These are phyloP conservation scores for Colletotrichum chlorophyti DNA, from an alignment of 2,329 filamentous ascomycete genomes.

Conservation along the genomic window DNA sequence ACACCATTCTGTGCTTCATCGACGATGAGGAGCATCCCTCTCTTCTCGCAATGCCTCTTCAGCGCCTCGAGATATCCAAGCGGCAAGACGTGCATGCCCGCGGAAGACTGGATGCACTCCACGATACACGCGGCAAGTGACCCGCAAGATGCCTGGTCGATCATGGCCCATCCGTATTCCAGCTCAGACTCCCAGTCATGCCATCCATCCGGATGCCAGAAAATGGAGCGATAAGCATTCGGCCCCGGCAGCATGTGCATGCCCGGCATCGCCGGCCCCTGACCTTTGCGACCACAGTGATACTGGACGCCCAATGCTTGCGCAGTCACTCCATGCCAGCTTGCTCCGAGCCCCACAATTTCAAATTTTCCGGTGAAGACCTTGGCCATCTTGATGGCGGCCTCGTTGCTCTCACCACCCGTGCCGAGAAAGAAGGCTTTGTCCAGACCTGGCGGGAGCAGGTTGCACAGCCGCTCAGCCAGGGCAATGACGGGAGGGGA, in stretches of 20 bases:
- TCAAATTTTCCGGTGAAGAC: slow-evolving; percentile 70
- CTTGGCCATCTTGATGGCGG: slow-evolving; percentile 70
- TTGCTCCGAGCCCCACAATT: slow-evolving; percentile 64
- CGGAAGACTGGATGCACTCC: slow-evolving; percentile 65
- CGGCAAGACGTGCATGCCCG: slow-evolving; percentile 66
- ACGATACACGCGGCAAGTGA: slow-evolving; percentile 70
- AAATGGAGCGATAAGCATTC: slow-evolving; percentile 66
- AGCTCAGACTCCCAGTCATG: slow-evolving; percentile 70
- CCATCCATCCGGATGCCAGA: slow-evolving; percentile 62
- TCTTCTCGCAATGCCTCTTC: slow-evolving; percentile 58
- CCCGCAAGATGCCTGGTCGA: slow-evolving; percentile 65
- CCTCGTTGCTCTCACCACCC: slow-evolving; percentile 64
- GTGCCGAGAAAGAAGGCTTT: slow-evolving; percentile 66
- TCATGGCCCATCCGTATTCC: slow-evolving; percentile 64
- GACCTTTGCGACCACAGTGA: slow-evolving; percentile 58
- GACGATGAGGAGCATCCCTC: slow-evolving; percentile 66
- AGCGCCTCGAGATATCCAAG: slow-evolving; percentile 63
- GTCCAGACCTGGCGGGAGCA: slow-evolving; percentile 57
- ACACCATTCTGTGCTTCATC: slow-evolving; percentile 69
- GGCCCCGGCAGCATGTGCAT: slow-evolving; percentile 64
- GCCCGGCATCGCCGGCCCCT: slow-evolving; percentile 59
- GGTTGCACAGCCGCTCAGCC: slow-evolving; percentile 54
- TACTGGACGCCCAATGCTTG: slow-evolving; percentile 62
- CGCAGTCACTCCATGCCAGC: slow-evolving; percentile 68
- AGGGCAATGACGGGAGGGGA: slow-evolving; percentile 63